Conservation (phyloP, 805 yeast genomes). For the Nematodospora valgi region DNA sequence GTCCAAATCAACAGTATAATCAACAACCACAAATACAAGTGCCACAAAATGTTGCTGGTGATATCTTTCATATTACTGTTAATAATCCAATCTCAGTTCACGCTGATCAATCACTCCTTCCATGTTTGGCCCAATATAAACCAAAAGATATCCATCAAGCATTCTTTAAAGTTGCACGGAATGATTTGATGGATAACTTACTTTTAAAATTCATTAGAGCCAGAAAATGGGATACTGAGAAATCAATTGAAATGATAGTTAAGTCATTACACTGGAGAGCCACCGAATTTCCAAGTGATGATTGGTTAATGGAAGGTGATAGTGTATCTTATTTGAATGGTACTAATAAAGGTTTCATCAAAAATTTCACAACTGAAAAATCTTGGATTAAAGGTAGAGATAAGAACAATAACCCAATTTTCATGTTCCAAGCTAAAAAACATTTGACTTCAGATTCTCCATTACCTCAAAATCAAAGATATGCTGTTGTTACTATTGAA, state of each 20-base stretch:
- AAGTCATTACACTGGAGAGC: constrained; percentile 74
- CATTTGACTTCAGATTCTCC: constrained; percentile 57
- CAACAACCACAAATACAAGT: neutral
- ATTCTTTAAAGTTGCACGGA: constrained; percentile 44
- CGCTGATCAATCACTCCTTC: constrained; percentile 38
- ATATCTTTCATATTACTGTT: constrained; percentile 3
- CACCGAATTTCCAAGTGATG: constrained; percentile 57
- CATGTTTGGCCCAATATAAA: constrained; percentile 48
- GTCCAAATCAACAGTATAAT: constrained; percentile 4
- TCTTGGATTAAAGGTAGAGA: constrained; percentile 76
- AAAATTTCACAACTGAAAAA: constrained; percentile 63
- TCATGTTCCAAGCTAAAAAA: constrained; percentile 71
- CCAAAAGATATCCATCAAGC: constrained; percentile 49
- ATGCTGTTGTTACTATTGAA: constrained; percentile 76
- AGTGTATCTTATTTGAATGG: constrained; percentile 47
- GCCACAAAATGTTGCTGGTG: neutral
- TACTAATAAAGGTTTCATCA: constrained; percentile 42
- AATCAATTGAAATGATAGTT: constrained; percentile 68
- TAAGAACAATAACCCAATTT: constrained; percentile 70
- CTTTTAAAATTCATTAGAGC: constrained; percentile 78
- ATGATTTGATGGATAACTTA: constrained; percentile 79
- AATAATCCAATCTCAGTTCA: constrained; percentile 12
- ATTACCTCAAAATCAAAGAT: constrained; percentile 68
- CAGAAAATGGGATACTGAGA: constrained; percentile 76
- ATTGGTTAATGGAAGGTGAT: constrained; percentile 70